Percentiles rank a stretch among this genome's conserved stretches.
Evolutionary conservation across 1,284 basidiomycete species (phyloP).

Genomic region (Porodaedalea pini): DNA sequence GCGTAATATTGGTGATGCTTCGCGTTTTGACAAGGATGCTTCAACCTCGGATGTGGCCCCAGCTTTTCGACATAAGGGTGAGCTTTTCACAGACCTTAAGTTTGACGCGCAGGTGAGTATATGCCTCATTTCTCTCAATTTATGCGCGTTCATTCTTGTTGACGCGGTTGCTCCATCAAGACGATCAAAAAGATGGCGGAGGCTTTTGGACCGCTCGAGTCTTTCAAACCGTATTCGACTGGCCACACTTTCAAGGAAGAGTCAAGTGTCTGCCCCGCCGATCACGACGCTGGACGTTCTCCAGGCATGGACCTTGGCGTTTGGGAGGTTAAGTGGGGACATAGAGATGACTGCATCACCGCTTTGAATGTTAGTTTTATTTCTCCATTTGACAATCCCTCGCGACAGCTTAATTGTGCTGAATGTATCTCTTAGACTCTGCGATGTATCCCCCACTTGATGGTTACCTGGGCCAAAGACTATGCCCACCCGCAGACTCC

Average conservation of each 20-base stretch:
- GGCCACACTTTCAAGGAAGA: slow-evolving; percentile 14
- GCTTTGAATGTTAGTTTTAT: slow-evolving; percentile 57
- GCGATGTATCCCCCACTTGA: slow-evolving; percentile 62
- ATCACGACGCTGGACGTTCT: slow-evolving; percentile 53
- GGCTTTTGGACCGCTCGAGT: slow-evolving; percentile 57
- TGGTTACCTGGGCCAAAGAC: slow-evolving; percentile 74
- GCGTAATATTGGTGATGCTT: slow-evolving; percentile 3
- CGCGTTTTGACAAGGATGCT: slow-evolving; percentile 8
- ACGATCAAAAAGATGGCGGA: slow-evolving; percentile 44
- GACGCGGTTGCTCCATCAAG: slow-evolving; percentile 29
- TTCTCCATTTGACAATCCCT: slow-evolving; percentile 7
- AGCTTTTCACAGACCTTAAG: slow-evolving; percentile 53
- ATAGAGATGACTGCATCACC: slow-evolving; percentile 67
- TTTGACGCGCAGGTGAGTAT: slow-evolving; percentile 54
- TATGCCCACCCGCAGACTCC: slow-evolving; percentile 5
- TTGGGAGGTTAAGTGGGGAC: slow-evolving; percentile 74
- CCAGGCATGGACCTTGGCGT: slow-evolving; percentile 53
- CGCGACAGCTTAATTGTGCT: slow-evolving; percentile 12
- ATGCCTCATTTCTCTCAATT: slow-evolving; percentile 1
- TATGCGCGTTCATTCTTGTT: background rate
- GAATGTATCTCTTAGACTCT: slow-evolving; percentile 49
- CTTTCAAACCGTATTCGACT: slow-evolving; percentile 31
- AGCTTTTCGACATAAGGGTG: slow-evolving; percentile 32
- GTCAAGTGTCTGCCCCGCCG: slow-evolving; percentile 37
- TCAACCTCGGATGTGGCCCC: slow-evolving; percentile 15